phyloP scores from a whole-genome alignment of 2,329 filamentous ascomycete genomes.

The Acrodontium crateriforme region DNA sequence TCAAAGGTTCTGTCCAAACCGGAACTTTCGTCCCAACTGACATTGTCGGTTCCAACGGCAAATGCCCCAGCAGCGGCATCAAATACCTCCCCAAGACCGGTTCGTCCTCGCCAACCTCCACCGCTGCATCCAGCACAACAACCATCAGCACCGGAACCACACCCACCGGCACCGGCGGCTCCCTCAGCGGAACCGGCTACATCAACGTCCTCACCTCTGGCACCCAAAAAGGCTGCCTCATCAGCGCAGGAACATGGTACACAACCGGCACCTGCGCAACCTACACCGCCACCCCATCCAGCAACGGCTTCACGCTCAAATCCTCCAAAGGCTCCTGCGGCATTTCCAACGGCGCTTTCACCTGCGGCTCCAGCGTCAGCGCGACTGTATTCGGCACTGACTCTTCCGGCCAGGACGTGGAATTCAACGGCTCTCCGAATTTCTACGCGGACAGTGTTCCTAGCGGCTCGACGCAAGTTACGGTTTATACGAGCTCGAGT shows the following conservation, averaged over 20 bases:
- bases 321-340: slow-evolving; percentile 48
- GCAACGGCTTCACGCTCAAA: slow-evolving; percentile 40
- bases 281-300: slow-evolving; percentile 38
- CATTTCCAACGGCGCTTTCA: slow-evolving; percentile 39
- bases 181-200: slow-evolving; percentile 46
- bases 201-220: slow-evolving; percentile 42
- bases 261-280: slow-evolving; percentile 53
- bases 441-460: slow-evolving; percentile 33
- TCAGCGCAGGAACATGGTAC: slow-evolving; percentile 54
- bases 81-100: slow-evolving; percentile 48
- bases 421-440: slow-evolving; percentile 23
- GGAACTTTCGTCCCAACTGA: slow-evolving; percentile 46
- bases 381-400: slow-evolving; percentile 29
- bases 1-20: slow-evolving; percentile 43
- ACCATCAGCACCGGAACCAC: slow-evolving; percentile 19
- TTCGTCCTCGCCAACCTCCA: slow-evolving; percentile 17
- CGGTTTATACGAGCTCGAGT: slow-evolving; percentile 25
- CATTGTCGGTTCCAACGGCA: slow-evolving; percentile 40
- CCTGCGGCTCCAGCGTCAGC: slow-evolving; percentile 38
- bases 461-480: slow-evolving; percentile 29
- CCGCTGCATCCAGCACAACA: slow-evolving; percentile 22
- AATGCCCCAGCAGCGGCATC: slow-evolving; percentile 49
- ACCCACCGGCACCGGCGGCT: slow-evolving; percentile 18
- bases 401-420: slow-evolving; percentile 23
- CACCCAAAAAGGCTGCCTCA: slow-evolving; percentile 49